Evolutionary conservation across 257 asterid species (phyloP).

Genomic region (Rhazya stricta): DNA sequence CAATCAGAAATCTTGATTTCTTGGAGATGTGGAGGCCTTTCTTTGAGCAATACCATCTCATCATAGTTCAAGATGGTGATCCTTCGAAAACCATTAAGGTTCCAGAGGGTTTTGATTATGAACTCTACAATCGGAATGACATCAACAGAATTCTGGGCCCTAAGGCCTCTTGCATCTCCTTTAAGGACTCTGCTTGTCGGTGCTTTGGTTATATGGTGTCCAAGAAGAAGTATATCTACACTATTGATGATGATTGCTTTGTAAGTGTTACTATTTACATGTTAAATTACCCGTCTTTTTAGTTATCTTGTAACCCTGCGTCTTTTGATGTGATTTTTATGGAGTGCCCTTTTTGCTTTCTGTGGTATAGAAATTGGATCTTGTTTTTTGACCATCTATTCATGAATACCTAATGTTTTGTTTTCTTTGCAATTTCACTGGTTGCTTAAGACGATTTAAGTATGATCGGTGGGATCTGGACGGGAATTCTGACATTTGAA

Average conservation of each 20-base stretch:
- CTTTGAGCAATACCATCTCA: constrained; percentile 67
- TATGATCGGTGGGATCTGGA: background rate
- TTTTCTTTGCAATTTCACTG: background rate
- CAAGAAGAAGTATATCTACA: constrained; percentile 72
- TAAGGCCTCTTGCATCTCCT: constrained; percentile 76
- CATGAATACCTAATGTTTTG: background rate
- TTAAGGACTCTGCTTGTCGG: constrained; percentile 74
- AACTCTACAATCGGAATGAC: constrained; percentile 68
- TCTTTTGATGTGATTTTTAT: constrained; percentile 3
- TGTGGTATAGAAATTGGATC: constrained; percentile 19
- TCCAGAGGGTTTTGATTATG: constrained; percentile 69
- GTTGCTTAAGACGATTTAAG: too few relatives aligned
- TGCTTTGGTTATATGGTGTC: constrained; percentile 83
- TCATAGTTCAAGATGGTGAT: constrained; percentile 79
- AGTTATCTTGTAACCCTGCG: too few relatives aligned
- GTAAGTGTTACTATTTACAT: constrained; percentile 36
- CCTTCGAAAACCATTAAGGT: constrained; percentile 55
- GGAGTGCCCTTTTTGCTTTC: constrained; percentile 2
- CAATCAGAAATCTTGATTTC: constrained; percentile 76
- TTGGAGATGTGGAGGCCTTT: constrained; percentile 83
- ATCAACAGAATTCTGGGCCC: constrained; percentile 78
- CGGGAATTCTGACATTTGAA: background rate
- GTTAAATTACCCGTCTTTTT: background rate
- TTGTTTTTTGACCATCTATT: constrained; percentile 6
- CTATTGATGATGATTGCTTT: constrained; percentile 85